A percentile compares a stretch with the other conserved stretches of the same genome.
phyloP scores from a whole-genome alignment of 257 asterid species.

The Knoxia roxburghii region DNA sequence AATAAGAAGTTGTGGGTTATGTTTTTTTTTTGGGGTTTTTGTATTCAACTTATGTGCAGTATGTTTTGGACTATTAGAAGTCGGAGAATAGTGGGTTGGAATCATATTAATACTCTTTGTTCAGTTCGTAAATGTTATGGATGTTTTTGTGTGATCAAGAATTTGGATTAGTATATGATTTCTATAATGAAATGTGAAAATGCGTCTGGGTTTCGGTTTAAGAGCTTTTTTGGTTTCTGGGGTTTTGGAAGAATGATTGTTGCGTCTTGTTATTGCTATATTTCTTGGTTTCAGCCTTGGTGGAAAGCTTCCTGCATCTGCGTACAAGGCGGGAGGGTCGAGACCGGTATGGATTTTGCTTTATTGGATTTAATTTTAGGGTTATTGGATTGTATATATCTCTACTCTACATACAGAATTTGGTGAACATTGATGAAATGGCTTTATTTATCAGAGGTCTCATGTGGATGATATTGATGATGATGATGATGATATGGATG shows the following conservation, averaged over 20 bases:
- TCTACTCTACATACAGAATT: not conserved
- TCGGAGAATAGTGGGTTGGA: not conserved
- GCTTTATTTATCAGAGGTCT: constrained; percentile 43
- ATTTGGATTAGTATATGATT: not conserved
- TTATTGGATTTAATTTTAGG: not conserved
- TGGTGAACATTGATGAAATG: not conserved
- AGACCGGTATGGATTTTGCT: constrained; percentile 39
- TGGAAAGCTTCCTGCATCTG: constrained; percentile 64
- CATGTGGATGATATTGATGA: constrained; percentile 59
- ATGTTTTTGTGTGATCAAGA: not conserved
- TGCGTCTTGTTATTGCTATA: not conserved
- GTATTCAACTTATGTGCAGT: not conserved
- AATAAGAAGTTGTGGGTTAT: not conserved
- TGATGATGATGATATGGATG: constrained; percentile 78
- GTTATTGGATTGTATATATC: not conserved
- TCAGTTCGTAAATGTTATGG: not conserved
- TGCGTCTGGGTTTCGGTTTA: not conserved
- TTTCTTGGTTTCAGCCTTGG: constrained; percentile 56
- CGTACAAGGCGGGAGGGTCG: constrained; percentile 19
- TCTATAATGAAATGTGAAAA: not conserved
- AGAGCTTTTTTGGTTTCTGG: not conserved
- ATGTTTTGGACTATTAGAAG: not conserved
- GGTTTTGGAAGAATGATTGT: not conserved
- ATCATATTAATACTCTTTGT: not conserved
- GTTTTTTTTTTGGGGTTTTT: not conserved